Percentiles rank a stretch among this genome's conserved stretches.
These are phyloP conservation scores for Lactifluus echinatus DNA, from an alignment of 768 basidiomycete genomes.

Conservation along the genomic window DNA sequence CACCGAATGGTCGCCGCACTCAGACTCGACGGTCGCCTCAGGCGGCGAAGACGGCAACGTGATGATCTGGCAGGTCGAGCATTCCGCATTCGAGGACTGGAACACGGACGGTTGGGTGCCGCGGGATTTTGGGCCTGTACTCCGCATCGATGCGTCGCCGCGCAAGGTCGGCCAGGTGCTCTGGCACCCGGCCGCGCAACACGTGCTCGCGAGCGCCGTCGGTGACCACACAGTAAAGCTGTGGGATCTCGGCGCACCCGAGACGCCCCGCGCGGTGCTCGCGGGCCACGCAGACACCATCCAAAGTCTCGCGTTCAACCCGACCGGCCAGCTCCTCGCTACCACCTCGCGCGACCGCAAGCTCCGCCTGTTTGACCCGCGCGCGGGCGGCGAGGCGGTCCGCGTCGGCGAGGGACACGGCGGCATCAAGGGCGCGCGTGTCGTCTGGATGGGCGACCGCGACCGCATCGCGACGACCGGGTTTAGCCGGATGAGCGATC, in stretches of 20 bases:
- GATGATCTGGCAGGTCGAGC: constrained; percentile 82
- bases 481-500: constrained; percentile 94
- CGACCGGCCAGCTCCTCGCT: constrained; percentile 69
- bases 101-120: constrained; percentile 75
- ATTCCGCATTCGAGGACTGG: constrained; percentile 72
- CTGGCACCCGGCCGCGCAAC: constrained; percentile 86
- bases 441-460: constrained; percentile 83
- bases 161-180: constrained; percentile 91
- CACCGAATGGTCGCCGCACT: constrained; percentile 94
- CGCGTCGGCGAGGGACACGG: constrained; percentile 79
- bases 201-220: constrained; percentile 73
- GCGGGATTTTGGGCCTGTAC: constrained; percentile 77
- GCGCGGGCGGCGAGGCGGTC: constrained; percentile 73
- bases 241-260: constrained; percentile 80
- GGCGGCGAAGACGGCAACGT: constrained; percentile 92
- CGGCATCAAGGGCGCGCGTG: constrained; percentile 87
- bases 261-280: constrained; percentile 51
- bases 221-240: constrained; percentile 86
- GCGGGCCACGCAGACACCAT: constrained; percentile 81
- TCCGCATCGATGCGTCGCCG: constrained; percentile 65
- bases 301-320: constrained; percentile 77
- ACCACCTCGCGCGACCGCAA: constrained; percentile 94
- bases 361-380: constrained; percentile 85
- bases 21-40: constrained; percentile 84
- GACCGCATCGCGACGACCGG: constrained; percentile 92